Conservation (phyloP, 1,284 basidiomycete species). For the Microbotryum lychnidis-dioicae region DNA sequence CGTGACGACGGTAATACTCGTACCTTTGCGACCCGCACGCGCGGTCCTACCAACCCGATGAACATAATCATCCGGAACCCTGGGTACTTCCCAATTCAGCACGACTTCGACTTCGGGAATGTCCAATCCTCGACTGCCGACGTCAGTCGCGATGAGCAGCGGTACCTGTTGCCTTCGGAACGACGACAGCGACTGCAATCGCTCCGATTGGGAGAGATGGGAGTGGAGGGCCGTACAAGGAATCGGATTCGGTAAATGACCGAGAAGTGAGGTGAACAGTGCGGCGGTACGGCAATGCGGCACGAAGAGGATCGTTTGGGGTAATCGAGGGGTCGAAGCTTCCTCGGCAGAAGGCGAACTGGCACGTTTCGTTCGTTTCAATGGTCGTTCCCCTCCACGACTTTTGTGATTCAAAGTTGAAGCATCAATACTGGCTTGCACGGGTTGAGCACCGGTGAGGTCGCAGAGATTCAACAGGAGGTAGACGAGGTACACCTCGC, state of each 20-base stretch:
- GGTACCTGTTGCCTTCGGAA: slow-evolving; percentile 84
- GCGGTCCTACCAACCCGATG: slow-evolving; percentile 72
- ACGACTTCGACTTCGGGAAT: slow-evolving; percentile 97
- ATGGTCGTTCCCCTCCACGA: neutral
- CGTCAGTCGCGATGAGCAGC: slow-evolving; percentile 86
- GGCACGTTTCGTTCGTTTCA: slow-evolving; percentile 35
- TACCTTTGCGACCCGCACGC: slow-evolving; percentile 79
- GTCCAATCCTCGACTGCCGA: slow-evolving; percentile 90
- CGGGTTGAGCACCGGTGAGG: slow-evolving; percentile 33
- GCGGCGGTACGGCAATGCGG: slow-evolving; percentile 78
- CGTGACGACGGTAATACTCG: slow-evolving; percentile 89
- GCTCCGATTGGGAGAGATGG: slow-evolving; percentile 78
- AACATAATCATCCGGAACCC: slow-evolving; percentile 58
- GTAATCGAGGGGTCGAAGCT: slow-evolving; percentile 53
- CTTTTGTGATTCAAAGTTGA: neutral
- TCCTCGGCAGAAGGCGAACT: slow-evolving; percentile 41
- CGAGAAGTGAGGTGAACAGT: slow-evolving; percentile 57
- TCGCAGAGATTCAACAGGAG: slow-evolving; percentile 63
- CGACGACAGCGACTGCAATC: slow-evolving; percentile 70
- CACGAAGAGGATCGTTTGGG: slow-evolving; percentile 90
- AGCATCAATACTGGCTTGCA: slow-evolving; percentile 37
- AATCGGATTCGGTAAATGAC: slow-evolving; percentile 60
- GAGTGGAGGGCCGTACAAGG: slow-evolving; percentile 87
- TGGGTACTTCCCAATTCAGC: slow-evolving; percentile 96
- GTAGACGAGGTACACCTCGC: slow-evolving; percentile 86